A percentile compares a stretch with the other conserved stretches of the same genome.
These are phyloP conservation scores for Vanderwaltozyma verrucispora DNA, from an alignment of 805 yeast genomes.

Conservation along the genomic window DNA sequence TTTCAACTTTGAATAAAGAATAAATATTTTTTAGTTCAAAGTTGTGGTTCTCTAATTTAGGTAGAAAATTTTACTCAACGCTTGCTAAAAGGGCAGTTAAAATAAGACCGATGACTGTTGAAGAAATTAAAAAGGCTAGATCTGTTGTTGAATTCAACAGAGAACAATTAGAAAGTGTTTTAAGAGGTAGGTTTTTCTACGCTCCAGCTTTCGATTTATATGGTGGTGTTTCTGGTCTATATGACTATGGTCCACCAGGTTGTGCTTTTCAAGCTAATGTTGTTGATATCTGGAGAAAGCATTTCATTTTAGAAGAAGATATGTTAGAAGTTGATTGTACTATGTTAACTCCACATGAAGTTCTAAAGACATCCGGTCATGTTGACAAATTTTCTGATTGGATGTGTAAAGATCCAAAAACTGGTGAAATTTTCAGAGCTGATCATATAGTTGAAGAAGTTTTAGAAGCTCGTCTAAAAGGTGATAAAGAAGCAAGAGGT, in stretches of 20 bases:
- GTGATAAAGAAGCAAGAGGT: conserved; percentile 96
- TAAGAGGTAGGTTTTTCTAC: conserved; percentile 92
- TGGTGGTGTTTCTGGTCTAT: conserved; percentile 97
- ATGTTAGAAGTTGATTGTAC: conserved; percentile 98
- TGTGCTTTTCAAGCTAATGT: conserved; percentile 96
- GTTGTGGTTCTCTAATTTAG: conserved; percentile 15
- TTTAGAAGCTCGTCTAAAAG: conserved; percentile 89
- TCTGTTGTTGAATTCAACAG: conserved; percentile 49
- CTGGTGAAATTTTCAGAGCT: conserved; percentile 98
- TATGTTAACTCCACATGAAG: conserved; percentile 96
- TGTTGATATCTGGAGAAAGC: conserved; percentile 94
- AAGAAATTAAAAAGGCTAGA: conserved; percentile 25
- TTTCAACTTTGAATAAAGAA: too few species aligned
- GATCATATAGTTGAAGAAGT: conserved; percentile 98
- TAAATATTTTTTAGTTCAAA: conserved; percentile 5
- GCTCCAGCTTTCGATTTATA: conserved; percentile 97
- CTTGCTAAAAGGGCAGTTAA: conserved; percentile 20
- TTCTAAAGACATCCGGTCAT: conserved; percentile 96
- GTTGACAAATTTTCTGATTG: conserved; percentile 98
- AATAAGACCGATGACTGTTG: conserved; percentile 25
- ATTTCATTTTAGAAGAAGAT: conserved; percentile 93
- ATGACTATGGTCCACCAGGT: conserved; percentile 99
- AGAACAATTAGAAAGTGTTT: conserved; percentile 79
- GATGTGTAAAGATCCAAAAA: conserved; percentile 94
- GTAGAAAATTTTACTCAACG: conserved; percentile 22